These are phyloP conservation scores for Verbascum thapsus DNA, from an alignment of 257 asterid species.

Conservation along the genomic window DNA sequence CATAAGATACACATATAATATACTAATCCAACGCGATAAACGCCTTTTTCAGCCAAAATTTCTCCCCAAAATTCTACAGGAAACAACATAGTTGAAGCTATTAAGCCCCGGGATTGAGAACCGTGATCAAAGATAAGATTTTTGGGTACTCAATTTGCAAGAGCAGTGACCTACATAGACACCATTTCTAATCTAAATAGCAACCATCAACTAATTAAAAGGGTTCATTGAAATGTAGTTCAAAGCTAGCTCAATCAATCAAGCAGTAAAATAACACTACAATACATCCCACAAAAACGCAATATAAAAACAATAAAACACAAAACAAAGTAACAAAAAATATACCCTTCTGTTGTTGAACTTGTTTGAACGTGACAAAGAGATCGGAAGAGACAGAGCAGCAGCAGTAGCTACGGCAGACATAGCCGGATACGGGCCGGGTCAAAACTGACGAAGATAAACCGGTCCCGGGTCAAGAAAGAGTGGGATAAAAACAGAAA, in stretches of 20 bases:
- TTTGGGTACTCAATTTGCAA: not conserved
- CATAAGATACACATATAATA: not conserved
- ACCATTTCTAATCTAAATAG: not conserved
- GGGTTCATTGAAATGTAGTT: too few relatives aligned
- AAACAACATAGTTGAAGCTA: not conserved
- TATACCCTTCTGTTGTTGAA: constrained; percentile 47
- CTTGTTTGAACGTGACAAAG: constrained; percentile 44
- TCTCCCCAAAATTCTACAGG: not conserved
- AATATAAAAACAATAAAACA: too few relatives aligned
- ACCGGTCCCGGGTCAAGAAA: constrained; percentile 25
- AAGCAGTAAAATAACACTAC: not conserved
- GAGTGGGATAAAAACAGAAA: constrained; percentile 25
- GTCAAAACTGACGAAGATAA: constrained; percentile 19
- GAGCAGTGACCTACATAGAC: not conserved
- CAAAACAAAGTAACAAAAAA: not conserved
- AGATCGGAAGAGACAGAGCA: constrained; percentile 56
- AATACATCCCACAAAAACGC: not conserved
- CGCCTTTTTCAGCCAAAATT: not conserved
- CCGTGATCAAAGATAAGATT: not conserved
- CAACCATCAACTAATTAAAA: too few relatives aligned
- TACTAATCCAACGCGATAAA: not conserved
- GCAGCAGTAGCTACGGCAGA: constrained; percentile 60
- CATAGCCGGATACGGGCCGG: constrained; percentile 45
- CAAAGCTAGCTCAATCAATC: too few relatives aligned
- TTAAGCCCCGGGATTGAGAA: not conserved